Percentiles rank a stretch among this genome's conserved stretches.
These are phyloP conservation scores for Astrothelium macrocarpum DNA, from an alignment of 495 filamentous ascomycete species.

Conservation along the genomic window DNA sequence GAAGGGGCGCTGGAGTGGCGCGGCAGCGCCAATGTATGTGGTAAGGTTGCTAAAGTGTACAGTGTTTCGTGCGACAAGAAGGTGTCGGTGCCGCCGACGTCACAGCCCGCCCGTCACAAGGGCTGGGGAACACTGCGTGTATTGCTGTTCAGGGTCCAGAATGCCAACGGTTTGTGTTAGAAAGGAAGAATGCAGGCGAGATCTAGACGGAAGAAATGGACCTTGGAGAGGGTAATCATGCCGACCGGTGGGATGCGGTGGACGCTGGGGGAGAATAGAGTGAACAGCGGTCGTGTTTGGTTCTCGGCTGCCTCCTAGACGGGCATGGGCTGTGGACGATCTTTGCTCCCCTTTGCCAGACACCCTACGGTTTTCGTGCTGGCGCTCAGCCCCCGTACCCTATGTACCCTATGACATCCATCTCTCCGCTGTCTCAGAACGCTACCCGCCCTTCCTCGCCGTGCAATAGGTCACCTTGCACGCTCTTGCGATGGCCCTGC, in stretches of 20 bases:
- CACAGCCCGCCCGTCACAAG: background rate
- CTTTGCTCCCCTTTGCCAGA: background rate
- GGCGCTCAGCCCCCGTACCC: background rate
- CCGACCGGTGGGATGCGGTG: constrained; percentile 1
- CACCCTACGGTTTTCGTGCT: background rate
- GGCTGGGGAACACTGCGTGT: background rate
- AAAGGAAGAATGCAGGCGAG: background rate
- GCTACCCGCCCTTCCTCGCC: background rate
- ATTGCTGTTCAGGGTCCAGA: background rate
- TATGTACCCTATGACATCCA: background rate
- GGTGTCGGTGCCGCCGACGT: background rate
- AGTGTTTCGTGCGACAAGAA: background rate
- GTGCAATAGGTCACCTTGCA: background rate
- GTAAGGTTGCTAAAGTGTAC: background rate
- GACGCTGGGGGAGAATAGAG: background rate
- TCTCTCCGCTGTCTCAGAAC: background rate
- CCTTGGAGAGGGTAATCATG: background rate
- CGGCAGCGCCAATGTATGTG: background rate
- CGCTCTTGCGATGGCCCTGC: background rate
- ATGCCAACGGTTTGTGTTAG: too few relatives aligned
- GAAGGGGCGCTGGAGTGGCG: background rate
- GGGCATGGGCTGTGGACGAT: background rate
- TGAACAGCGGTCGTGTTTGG: background rate
- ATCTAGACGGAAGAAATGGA: background rate
- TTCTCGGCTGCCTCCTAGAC: background rate